Evolutionary conservation across 768 basidiomycete genomes (phyloP), one percentile per base, ranked within the genome.

Genomic region (Mycena rebaudengoi): DNA sequence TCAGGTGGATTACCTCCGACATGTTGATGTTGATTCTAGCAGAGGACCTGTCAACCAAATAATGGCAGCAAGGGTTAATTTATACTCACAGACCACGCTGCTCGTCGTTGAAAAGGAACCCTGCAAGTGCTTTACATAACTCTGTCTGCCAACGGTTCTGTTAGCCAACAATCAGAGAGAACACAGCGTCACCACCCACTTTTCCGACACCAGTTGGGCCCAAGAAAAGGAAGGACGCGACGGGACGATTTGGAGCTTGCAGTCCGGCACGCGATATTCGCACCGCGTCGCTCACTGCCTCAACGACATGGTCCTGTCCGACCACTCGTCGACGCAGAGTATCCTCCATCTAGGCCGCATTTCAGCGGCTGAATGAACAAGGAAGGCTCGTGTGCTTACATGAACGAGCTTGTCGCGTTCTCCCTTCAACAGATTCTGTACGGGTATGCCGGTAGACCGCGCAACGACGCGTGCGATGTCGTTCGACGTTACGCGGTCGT

Each of bases 201-300:
- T 94, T 94, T 13, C 92, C 94, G 3, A 94, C 92, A 67, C 95
- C 95, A 0, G 93, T 94, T 0, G 95, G 92, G 1, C 94, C 94
- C 59, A 94, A 76, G 82, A 98, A 95, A 43, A 98, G 80, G 87
- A 98, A 96, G 1, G 93, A 95, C 4, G 96, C 95, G 18, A 97
- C 90, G 1, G 96, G 97, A 16, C 95, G 82, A 68, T 92, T 92
- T 7, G 94, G 92, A 1, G 93, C 91, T 69, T 95, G 91, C 20
- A 98, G 75, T 0, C 97, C 96, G 3, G 96, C 94, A 50, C 96
- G 88, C 29, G 95, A 97, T 52, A 98, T 92, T 18, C 95, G 87
- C 23, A 99, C 93, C 14, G 96, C 95, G 69, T 98, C 92, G 60
- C 91, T 90, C 66, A 98, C 88, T 5, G 95, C 88, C 1, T 83